These are phyloP conservation scores for Saccharomycopsis hybrid DNA, from an alignment of 1,139 yeast genomes.

Conservation along the genomic window DNA sequence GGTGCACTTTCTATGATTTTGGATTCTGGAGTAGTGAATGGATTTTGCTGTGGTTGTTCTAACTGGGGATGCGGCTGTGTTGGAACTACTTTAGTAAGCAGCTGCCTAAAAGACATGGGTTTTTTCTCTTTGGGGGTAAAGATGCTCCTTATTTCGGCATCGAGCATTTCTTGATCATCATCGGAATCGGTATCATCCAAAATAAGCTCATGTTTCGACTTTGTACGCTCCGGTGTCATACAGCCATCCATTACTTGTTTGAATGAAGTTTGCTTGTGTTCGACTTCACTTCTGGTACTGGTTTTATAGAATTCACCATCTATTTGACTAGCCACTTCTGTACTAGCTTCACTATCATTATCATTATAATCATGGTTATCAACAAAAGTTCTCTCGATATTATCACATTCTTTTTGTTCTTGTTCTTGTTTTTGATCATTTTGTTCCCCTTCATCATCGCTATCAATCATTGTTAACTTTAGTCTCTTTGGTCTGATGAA, in stretches of 20 bases:
- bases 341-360: conserved; percentile 13
- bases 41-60: no score
- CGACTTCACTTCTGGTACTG: conserved; percentile 3
- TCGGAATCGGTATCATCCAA: no score
- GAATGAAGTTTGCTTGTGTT: background rate
- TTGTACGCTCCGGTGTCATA: conserved; percentile 16
- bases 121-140: no score
- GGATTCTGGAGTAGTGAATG: no score
- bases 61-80: no score
- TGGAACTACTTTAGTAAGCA: no score
- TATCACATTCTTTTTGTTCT: background rate
- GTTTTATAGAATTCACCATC: conserved; percentile 6
- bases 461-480: background rate
- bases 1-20: no score
- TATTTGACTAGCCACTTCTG: conserved; percentile 11
- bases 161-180: no score
- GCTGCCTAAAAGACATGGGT: no score
- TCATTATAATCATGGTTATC: background rate
- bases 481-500: background rate
- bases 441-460: conserved; percentile 2
- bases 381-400: no score
- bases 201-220: background rate
- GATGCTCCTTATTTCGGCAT: no score
- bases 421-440: background rate
- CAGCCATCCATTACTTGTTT: conserved; percentile 5